Conservation (phyloP, 2,329 filamentous ascomycete genomes). For the Phoma herbarum region DNA sequence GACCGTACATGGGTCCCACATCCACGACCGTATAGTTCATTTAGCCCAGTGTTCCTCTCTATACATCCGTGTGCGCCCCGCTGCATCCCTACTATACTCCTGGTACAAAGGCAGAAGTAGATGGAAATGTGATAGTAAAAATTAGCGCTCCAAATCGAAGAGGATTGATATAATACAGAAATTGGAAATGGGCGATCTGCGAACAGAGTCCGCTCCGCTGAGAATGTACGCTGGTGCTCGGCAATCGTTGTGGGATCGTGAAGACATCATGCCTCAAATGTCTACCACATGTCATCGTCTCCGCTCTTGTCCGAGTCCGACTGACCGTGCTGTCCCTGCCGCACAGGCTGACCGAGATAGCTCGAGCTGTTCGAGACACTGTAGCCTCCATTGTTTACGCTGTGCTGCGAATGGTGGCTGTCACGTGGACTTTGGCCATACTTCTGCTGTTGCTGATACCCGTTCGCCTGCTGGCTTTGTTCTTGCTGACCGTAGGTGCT, state of each 20-base stretch:
- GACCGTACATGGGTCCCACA: constrained; percentile 5
- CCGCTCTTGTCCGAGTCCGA: constrained; percentile 44
- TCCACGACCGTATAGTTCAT: constrained; percentile 9
- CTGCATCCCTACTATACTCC: constrained; percentile 15
- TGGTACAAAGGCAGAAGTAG: constrained; percentile 7
- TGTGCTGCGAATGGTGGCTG: constrained; percentile 46
- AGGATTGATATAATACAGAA: constrained; percentile 13
- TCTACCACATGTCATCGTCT: constrained; percentile 53
- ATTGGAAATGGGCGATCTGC: constrained; percentile 12
- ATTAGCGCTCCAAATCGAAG: constrained; percentile 19
- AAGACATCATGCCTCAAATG: neutral
- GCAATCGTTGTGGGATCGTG: neutral
- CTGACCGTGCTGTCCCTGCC: constrained; percentile 38
- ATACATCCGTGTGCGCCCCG: constrained; percentile 15
- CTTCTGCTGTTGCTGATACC: constrained; percentile 27
- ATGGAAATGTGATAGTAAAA: constrained; percentile 12
- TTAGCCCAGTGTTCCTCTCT: constrained; percentile 6
- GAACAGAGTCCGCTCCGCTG: constrained; percentile 10
- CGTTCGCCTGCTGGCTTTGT: constrained; percentile 24
- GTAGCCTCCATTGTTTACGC: constrained; percentile 42
- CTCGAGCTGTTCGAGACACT: constrained; percentile 50
- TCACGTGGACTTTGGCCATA: constrained; percentile 40
- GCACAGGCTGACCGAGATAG: constrained; percentile 45
- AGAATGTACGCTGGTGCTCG: constrained; percentile 9
- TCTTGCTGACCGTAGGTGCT: constrained; percentile 28